Percentiles rank a stretch among this genome's conserved stretches.
Conservation (phyloP, 139 green algal species). For the Desmodesmus armatus region DNA sequence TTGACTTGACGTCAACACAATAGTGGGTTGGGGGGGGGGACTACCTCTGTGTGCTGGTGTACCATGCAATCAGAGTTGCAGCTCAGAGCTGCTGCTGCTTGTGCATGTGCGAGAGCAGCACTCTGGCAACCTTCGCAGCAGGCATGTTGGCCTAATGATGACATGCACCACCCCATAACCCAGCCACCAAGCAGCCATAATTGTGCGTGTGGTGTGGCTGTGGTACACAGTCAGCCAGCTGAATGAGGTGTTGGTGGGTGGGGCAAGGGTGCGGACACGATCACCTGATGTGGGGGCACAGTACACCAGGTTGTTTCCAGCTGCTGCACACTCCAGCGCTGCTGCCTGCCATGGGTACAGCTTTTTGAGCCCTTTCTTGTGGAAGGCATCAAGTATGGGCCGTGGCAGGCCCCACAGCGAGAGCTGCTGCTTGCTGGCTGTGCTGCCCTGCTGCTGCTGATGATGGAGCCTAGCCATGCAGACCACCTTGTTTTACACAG, state of each 20-base stretch:
- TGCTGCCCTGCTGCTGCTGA: not conserved
- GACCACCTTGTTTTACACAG: not conserved
- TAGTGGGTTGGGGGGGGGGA: too few species aligned
- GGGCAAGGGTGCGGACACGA: not conserved
- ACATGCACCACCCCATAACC: too few species aligned
- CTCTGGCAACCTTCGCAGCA: too few species aligned
- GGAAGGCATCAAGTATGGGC: slow-evolving; percentile 7
- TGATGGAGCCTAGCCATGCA: not conserved
- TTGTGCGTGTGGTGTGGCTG: not conserved
- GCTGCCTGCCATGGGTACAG: slow-evolving; percentile 64
- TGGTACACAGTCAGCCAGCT: not conserved
- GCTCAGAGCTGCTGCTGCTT: too few species aligned
- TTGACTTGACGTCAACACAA: too few species aligned
- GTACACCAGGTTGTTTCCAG: slow-evolving; percentile 84
- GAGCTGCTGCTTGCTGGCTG: not conserved
- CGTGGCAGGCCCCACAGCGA: slow-evolving; percentile 25
- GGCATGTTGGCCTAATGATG: too few species aligned
- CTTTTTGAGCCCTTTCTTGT: slow-evolving; percentile 28
- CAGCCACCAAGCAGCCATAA: not conserved
- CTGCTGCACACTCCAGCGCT: slow-evolving; percentile 73
- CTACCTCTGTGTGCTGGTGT: too few species aligned
- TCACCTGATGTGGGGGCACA: slow-evolving; percentile 80
- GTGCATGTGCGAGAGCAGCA: too few species aligned
- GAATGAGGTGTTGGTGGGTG: not conserved
- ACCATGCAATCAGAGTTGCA: too few species aligned